Percentiles rank a stretch among this genome's conserved stretches.
Conservation (phyloP, 2,329 filamentous ascomycete species). For the Orbilia oligospora region DNA sequence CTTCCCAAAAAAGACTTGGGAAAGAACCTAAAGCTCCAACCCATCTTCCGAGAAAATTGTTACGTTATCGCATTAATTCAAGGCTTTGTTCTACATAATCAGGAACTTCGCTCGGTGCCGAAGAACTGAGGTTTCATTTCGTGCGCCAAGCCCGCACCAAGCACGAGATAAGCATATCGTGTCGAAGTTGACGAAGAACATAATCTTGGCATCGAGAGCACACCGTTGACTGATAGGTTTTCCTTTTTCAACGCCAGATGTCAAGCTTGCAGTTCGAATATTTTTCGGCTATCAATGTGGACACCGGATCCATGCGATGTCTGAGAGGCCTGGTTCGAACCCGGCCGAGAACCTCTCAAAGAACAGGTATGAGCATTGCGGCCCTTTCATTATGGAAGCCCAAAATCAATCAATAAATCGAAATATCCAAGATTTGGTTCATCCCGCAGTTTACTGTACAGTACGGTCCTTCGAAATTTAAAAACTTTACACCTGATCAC, state of each 20-base stretch:
- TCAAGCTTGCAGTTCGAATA: too few species aligned
- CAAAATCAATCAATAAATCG: too few species aligned
- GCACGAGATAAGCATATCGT: conserved; percentile 30
- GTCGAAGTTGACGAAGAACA: background rate
- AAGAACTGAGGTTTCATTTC: conserved; percentile 20
- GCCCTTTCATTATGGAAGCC: too few species aligned
- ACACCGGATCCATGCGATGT: too few species aligned
- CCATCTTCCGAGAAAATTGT: background rate
- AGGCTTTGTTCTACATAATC: background rate
- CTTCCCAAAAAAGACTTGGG: conserved; percentile 1
- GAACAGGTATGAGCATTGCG: background rate
- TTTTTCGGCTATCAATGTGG: too few species aligned
- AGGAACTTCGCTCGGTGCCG: background rate
- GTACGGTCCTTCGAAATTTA: background rate
- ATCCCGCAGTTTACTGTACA: background rate
- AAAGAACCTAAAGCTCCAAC: background rate
- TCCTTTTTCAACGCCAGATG: conserved; percentile 8
- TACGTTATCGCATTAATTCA: conserved; percentile 14
- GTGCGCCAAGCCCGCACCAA: conserved; percentile 7
- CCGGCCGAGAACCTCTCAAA: background rate
- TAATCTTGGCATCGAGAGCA: conserved; percentile 1
- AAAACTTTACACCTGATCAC: conserved; percentile 27
- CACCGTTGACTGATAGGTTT: conserved; percentile 25
- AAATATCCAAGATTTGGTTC: background rate
- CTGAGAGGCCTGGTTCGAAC: too few species aligned